These are phyloP conservation scores for Echites panduratus DNA, from an alignment of 257 asterid genomes.

Conservation along the genomic window DNA sequence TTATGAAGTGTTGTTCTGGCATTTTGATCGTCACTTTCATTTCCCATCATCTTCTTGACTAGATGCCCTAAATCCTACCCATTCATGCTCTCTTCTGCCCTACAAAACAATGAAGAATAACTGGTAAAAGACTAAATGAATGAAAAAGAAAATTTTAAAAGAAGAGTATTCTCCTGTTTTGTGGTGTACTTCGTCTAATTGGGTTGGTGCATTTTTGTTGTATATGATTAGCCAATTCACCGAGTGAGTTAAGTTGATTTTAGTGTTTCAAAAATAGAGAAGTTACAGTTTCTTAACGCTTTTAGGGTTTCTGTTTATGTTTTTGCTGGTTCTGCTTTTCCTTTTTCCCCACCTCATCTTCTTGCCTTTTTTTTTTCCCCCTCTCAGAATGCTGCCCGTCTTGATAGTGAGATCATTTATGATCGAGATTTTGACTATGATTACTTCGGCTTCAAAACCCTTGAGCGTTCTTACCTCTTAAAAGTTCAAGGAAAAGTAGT, in stretches of 20 bases:
- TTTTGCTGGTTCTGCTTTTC: neutral
- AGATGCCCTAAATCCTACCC: no score
- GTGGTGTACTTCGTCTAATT: no score
- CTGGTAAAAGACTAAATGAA: neutral
- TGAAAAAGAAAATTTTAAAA: neutral
- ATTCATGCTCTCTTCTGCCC: no score
- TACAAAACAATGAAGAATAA: no score
- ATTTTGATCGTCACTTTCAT: neutral
- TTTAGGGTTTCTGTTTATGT: no score
- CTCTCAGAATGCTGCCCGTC: slow-evolving; percentile 65
- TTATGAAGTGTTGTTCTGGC: neutral
- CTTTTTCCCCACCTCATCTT: neutral
- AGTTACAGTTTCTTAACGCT: no score
- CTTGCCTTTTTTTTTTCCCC: slow-evolving; percentile 1
- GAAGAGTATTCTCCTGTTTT: neutral
- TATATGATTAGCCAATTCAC: neutral
- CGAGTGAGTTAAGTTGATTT: neutral
- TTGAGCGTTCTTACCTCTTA: slow-evolving; percentile 84
- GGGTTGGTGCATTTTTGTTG: neutral
- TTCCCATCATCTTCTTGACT: neutral
- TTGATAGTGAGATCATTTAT: slow-evolving; percentile 92
- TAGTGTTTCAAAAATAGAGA: no score
- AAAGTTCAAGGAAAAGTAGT: slow-evolving; percentile 79
- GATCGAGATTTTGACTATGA: slow-evolving; percentile 94
- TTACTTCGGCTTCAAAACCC: slow-evolving; percentile 91